Evolutionary conservation across 352 stramenopile species (phyloP).

Genomic region (Phytophthora nicotianae): DNA sequence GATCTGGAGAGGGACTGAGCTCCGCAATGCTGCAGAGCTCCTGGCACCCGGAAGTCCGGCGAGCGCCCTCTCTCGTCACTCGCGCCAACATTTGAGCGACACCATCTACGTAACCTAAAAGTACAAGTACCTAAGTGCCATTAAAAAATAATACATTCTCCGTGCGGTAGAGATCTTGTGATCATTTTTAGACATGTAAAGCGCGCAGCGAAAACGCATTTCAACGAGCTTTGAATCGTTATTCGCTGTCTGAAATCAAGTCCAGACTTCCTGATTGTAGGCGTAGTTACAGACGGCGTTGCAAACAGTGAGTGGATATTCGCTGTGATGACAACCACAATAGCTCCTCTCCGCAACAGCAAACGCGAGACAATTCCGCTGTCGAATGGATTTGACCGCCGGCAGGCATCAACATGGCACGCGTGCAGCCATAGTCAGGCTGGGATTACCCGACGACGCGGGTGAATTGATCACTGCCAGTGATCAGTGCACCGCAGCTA

Average conservation of each 20-base stretch:
- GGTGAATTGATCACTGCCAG: slow-evolving; percentile 10
- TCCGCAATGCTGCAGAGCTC: slow-evolving; percentile 24
- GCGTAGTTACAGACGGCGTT: background rate
- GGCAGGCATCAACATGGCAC: slow-evolving; percentile 10
- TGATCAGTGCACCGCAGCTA: background rate
- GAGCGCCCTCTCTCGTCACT: slow-evolving; percentile 24
- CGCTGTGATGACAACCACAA: background rate
- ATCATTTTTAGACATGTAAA: background rate
- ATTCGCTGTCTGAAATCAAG: slow-evolving; percentile 15
- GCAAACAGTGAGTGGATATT: slow-evolving; percentile 3
- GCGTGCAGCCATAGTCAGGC: slow-evolving; percentile 6
- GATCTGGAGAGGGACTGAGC: slow-evolving; percentile 37
- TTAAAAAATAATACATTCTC: slow-evolving; percentile 24
- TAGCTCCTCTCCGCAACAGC: background rate
- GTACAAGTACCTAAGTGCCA: slow-evolving; percentile 15
- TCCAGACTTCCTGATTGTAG: slow-evolving; percentile 13
- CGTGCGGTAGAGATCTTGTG: slow-evolving; percentile 5
- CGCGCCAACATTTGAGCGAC: slow-evolving; percentile 33
- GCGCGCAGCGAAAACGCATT: slow-evolving; percentile 3
- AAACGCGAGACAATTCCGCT: slow-evolving; percentile 5
- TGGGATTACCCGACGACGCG: slow-evolving; percentile 7
- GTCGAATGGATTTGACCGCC: slow-evolving; percentile 11
- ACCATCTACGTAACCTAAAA: background rate
- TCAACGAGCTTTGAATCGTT: slow-evolving; percentile 3
- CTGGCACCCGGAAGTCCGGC: slow-evolving; percentile 38